Base-by-base conservation (phyloP, 306 rosid genomes). In the Herpetospermum pedunculosum region DNA sequence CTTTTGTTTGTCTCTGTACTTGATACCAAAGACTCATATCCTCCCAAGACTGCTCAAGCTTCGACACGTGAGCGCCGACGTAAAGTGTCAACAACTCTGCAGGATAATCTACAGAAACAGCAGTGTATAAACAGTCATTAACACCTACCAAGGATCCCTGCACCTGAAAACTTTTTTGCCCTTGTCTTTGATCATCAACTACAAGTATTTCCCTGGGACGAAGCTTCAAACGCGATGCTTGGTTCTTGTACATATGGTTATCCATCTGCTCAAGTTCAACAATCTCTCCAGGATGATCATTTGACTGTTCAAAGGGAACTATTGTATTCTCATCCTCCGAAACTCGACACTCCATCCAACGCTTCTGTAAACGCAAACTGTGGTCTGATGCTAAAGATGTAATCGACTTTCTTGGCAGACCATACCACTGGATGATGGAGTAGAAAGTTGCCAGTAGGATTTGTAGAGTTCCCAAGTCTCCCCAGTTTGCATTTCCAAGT, bases 11-110 rank as follows among this genome's bases (percentile, higher is more conserved):
- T 30, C 98, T 91, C 81, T 92, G 98, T 10, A 92, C 98, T 83
- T 87, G 91, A 79, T 90, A 92, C 98, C 98, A 92, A 71, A 88
- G 96, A 80, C 96, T 92, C 98, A 92, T 92, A 76, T 92, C 98
- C 88, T 92, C 98, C 92, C 89, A 92, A 46, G 96, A 90, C 49
- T 90, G 98, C 83, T 92, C 97, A 0, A 92, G 96, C 77, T 91
- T 84, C 5, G 98, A 87, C 14, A 95, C 90, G 78, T 90, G 98
- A 2, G 92, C 90, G 3, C 98, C 98, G 0, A 92, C 90, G 16
- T 88, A 87, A 77, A 92, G 83, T 43, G 85, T 85, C 72, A 92
- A 78, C 69, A 83, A 60, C 76, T 81, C 80, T 1, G 79, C 76
- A 19, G 97, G 90, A 76, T 78, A 84, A 75, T 88, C 98, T 21